phyloP scores from a whole-genome alignment of 2,329 filamentous ascomycete species.

The Pyricularia sp. region DNA sequence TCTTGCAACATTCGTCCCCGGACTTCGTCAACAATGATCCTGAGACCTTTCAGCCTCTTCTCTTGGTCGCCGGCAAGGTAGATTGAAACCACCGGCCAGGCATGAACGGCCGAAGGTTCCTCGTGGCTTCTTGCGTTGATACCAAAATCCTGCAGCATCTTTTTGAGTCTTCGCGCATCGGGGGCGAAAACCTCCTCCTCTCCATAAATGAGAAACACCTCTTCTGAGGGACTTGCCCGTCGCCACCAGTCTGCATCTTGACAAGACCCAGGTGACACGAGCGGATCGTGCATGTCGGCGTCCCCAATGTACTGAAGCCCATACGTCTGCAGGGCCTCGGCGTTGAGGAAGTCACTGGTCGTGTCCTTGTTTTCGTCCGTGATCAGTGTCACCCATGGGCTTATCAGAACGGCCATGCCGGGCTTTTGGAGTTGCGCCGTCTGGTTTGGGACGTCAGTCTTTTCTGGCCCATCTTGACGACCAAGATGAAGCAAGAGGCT shows the following conservation, averaged over 20 bases:
- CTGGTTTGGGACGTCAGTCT: conserved; percentile 14
- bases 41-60: conserved; percentile 42
- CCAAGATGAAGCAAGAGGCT: conserved; percentile 63
- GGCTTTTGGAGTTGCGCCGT: conserved; percentile 26
- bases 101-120: conserved; percentile 56
- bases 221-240: conserved; percentile 53
- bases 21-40: conserved; percentile 28
- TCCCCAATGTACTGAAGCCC: not conserved
- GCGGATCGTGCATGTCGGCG: conserved; percentile 29
- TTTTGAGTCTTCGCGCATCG: conserved; percentile 55
- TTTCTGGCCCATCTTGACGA: conserved; percentile 16
- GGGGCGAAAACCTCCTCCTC: conserved; percentile 69
- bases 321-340: conserved; percentile 46
- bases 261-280: conserved; percentile 64
- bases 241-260: conserved; percentile 57
- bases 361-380: conserved; percentile 60
- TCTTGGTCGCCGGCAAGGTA: conserved; percentile 41
- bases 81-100: conserved; percentile 68
- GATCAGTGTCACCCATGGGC: conserved; percentile 70
- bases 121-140: conserved; percentile 47
- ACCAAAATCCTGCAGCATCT: conserved; percentile 41
- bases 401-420: conserved; percentile 62
- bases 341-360: conserved; percentile 65
- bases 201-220: conserved; percentile 64
- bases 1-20: conserved; percentile 15